Evolutionary conservation across 148 eudicot genomes (phyloP).

Genomic region (Suaeda aralocaspica): DNA sequence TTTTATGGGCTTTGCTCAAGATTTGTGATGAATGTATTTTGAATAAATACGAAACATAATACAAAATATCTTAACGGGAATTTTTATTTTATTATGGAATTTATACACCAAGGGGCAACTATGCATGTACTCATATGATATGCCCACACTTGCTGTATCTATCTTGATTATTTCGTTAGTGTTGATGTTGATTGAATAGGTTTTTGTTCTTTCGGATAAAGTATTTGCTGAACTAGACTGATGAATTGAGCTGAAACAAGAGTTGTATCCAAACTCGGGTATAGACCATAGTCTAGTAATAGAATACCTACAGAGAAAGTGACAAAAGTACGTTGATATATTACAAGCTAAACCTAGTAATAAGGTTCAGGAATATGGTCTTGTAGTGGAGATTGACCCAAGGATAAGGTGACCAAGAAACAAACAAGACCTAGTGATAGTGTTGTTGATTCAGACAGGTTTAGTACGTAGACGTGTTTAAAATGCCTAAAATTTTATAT

Average conservation of each 20-base stretch:
- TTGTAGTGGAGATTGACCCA: neutral
- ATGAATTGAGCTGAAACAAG: no score
- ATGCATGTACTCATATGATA: no score
- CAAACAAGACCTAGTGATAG: neutral
- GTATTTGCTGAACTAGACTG: no score
- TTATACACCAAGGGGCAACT: no score
- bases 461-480: neutral
- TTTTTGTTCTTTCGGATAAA: no score
- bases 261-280: neutral
- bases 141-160: no score
- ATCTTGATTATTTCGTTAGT: no score
- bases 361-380: constrained; percentile 3
- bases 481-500: neutral
- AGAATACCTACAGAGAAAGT: neutral
- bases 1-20: constrained; percentile 13
- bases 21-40: no score
- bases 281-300: neutral
- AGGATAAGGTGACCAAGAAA: neutral
- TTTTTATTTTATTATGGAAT: constrained; percentile 11
- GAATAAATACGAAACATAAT: neutral
- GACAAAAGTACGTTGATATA: neutral
- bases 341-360: neutral
- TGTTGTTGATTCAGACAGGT: neutral
- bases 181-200: no score
- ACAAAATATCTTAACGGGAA: constrained; percentile 11